Conservation (phyloP, 768 basidiomycete genomes). For the Hydnum rufescens region DNA sequence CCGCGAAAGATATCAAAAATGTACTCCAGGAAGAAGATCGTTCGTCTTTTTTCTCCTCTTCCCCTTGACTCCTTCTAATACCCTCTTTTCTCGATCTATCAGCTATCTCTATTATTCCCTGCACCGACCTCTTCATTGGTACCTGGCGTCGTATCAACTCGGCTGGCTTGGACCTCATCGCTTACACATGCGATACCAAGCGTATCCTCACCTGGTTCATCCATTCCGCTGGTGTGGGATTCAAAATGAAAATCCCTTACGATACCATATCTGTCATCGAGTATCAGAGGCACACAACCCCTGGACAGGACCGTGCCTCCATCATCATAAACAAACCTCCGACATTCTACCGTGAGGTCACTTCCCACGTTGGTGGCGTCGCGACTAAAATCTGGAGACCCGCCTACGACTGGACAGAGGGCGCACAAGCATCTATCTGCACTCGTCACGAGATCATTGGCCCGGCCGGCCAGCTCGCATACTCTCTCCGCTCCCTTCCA, state of each 20-base stretch:
- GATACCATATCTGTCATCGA: slow-evolving; percentile 15
- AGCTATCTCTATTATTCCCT: slow-evolving; percentile 64
- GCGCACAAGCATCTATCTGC: slow-evolving; percentile 41
- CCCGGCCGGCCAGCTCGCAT: slow-evolving; percentile 36
- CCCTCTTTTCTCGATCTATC: not conserved
- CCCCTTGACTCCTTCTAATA: not conserved
- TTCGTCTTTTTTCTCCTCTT: slow-evolving; percentile 22
- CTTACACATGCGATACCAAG: slow-evolving; percentile 50
- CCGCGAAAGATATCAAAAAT: slow-evolving; percentile 22
- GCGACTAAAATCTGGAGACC: slow-evolving; percentile 34
- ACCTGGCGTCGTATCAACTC: slow-evolving; percentile 59
- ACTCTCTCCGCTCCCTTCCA: slow-evolving; percentile 24
- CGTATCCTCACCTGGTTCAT: slow-evolving; percentile 64
- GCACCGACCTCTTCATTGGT: slow-evolving; percentile 53
- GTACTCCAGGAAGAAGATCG: slow-evolving; percentile 59
- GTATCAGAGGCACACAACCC: slow-evolving; percentile 18
- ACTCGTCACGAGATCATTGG: slow-evolving; percentile 48
- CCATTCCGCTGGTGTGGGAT: slow-evolving; percentile 45
- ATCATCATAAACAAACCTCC: slow-evolving; percentile 51
- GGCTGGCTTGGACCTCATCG: slow-evolving; percentile 36
- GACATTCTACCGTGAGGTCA: slow-evolving; percentile 40
- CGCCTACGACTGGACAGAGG: slow-evolving; percentile 62
- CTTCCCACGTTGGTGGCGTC: not conserved
- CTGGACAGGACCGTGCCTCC: slow-evolving; percentile 34
- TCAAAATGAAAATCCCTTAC: slow-evolving; percentile 75